phyloP scores from a whole-genome alignment of 2,329 filamentous ascomycete genomes.

The Cladophialophora yegresii region DNA sequence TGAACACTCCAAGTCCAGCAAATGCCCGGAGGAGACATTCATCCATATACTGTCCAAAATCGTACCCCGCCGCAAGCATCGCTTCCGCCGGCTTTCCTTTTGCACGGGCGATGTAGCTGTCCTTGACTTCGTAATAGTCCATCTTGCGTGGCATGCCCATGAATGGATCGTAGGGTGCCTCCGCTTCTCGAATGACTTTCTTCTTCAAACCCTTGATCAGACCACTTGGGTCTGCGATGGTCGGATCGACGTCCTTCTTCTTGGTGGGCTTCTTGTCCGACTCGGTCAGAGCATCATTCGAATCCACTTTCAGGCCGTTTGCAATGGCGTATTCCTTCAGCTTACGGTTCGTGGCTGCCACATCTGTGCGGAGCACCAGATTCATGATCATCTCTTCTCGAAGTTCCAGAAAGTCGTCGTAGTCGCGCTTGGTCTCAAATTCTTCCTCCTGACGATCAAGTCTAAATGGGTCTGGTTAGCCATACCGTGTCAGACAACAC shows the following conservation, averaged over 20 bases:
- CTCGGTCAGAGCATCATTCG: slow-evolving; percentile 69
- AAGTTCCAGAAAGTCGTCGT: slow-evolving; percentile 92
- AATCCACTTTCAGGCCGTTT: slow-evolving; percentile 65
- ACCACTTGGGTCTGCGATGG: slow-evolving; percentile 42
- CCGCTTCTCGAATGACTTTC: slow-evolving; percentile 60
- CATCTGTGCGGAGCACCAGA: slow-evolving; percentile 70
- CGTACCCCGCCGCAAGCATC: slow-evolving; percentile 76
- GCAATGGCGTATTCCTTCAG: slow-evolving; percentile 71
- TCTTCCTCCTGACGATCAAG: slow-evolving; percentile 91
- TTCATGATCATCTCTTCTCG: slow-evolving; percentile 91
- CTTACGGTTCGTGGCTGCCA: slow-evolving; percentile 62
- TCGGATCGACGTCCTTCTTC: slow-evolving; percentile 24
- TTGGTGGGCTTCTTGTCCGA: slow-evolving; percentile 60
- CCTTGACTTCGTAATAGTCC: slow-evolving; percentile 69
- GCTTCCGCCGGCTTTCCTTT: slow-evolving; percentile 63
- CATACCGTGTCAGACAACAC: slow-evolving; percentile 2
- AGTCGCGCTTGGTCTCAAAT: slow-evolving; percentile 79
- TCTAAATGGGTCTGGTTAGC: slow-evolving; percentile 50
- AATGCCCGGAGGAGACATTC: slow-evolving; percentile 86
- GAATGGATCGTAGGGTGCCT: slow-evolving; percentile 85
- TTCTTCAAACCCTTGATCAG: slow-evolving; percentile 79
- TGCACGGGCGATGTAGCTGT: slow-evolving; percentile 73
- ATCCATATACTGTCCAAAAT: slow-evolving; percentile 76
- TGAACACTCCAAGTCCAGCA: slow-evolving; percentile 80
- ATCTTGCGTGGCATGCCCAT: slow-evolving; percentile 70